Evolutionary conservation across 257 asterid species (phyloP).

Genomic region (Salvia hispanica): DNA sequence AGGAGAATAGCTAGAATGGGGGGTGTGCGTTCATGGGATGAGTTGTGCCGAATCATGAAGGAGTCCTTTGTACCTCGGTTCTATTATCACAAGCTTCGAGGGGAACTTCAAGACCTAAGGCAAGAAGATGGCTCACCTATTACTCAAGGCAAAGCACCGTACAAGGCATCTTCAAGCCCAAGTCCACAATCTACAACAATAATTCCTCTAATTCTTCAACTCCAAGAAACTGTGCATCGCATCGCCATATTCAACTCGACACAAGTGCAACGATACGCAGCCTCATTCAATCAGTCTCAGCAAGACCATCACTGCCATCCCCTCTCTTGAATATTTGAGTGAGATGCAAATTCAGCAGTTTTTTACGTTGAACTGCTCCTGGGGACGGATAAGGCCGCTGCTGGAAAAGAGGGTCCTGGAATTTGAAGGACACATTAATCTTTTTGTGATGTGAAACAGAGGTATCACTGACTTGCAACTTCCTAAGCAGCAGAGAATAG

Average conservation of each 20-base stretch:
- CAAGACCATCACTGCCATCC: slow-evolving; percentile 95
- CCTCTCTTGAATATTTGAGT: slow-evolving; percentile 94
- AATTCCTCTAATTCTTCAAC: not conserved
- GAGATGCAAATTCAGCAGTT: slow-evolving; percentile 91
- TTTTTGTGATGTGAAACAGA: slow-evolving; percentile 9
- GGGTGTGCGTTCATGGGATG: too few species aligned
- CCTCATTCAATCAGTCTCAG: slow-evolving; percentile 72
- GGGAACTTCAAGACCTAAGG: too few species aligned
- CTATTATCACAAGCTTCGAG: too few species aligned
- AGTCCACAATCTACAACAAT: not conserved
- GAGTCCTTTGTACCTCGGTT: too few species aligned
- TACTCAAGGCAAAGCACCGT: too few species aligned
- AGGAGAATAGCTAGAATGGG: too few species aligned
- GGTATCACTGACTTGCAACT: slow-evolving; percentile 7
- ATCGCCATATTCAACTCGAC: too few species aligned
- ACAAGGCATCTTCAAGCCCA: too few species aligned
- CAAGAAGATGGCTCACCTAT: too few species aligned
- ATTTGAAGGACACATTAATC: slow-evolving; percentile 35
- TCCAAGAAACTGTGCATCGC: too few species aligned
- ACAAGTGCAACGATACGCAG: slow-evolving; percentile 9
- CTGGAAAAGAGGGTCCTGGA: slow-evolving; percentile 97
- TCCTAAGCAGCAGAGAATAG: slow-evolving; percentile 4
- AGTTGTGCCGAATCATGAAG: too few species aligned
- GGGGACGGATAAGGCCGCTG: slow-evolving; percentile 98
- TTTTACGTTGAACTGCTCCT: slow-evolving; percentile 88